Conservation (phyloP, 305 asterid genomes). For the Coffea humblotiana region DNA sequence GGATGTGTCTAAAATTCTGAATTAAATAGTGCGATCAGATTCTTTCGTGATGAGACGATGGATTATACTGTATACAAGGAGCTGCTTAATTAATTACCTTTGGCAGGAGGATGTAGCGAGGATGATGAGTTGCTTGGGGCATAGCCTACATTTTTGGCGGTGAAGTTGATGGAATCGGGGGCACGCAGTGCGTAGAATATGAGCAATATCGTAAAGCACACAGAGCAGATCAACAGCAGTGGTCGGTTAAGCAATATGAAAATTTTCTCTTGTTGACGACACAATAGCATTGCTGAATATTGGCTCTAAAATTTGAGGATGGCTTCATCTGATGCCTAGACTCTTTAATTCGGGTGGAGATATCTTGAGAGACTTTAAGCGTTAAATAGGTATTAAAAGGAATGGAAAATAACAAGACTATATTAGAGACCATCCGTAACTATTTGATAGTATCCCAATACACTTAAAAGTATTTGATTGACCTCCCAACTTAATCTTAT, state of each 20-base stretch:
- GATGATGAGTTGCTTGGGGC: not conserved
- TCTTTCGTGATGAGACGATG: too few relatives aligned
- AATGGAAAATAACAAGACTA: too few relatives aligned
- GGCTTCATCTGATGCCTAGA: constrained; percentile 6
- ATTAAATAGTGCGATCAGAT: too few relatives aligned
- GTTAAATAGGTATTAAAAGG: too few relatives aligned
- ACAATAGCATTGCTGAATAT: not conserved
- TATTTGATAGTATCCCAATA: too few relatives aligned
- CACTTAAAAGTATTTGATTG: too few relatives aligned
- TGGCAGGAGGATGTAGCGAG: not conserved
- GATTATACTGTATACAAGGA: not conserved
- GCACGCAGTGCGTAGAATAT: constrained; percentile 1
- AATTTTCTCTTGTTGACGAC: not conserved
- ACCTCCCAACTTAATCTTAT: too few relatives aligned
- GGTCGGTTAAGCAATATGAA: not conserved
- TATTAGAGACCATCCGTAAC: too few relatives aligned
- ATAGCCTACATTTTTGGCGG: not conserved
- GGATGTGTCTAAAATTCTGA: too few relatives aligned
- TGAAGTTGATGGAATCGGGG: not conserved
- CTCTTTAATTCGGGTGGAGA: not conserved
- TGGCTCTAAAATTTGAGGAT: not conserved
- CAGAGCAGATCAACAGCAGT: not conserved
- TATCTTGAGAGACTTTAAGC: too few relatives aligned
- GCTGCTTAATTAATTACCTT: not conserved
- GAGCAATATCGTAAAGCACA: constrained; percentile 1